Base-by-base conservation (phyloP, 1,284 basidiomycete genomes). In the Ustilago trichophora region DNA sequence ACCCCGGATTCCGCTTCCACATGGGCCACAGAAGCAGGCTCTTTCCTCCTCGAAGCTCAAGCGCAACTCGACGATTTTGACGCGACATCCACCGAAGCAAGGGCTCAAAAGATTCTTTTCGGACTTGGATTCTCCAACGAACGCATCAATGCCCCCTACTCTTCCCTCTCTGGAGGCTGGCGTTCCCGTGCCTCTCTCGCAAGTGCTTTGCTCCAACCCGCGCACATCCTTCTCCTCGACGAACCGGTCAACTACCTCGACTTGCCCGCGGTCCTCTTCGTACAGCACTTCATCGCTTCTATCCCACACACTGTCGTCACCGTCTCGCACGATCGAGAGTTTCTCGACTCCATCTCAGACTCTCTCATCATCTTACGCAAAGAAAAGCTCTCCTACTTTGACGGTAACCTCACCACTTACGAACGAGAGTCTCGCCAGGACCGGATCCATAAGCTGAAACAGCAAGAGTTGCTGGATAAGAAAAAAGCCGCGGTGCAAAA, bases 321-420 rank as follows among this genome's bases (percentile, higher is more conserved):
- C 49, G 83, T 88, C 21, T 87, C 89, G 0, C 90, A 91, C 78
- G 90, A 91, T 74, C 87, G 87, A 42, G 86, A 86, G 24, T 91
- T 91, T 73, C 82, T 89, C 18, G 87, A 90, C 72, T 82, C 83
- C 19, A 84, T 90, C 36, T 86, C 86, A 0, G 86, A 89, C n/a
- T 88, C 90, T 73, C 86, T 87, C 0, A 86, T 91, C 51, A 84
- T 88, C 16, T 84, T 91, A 32, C 86, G 87, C 19, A 83, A 88
- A 51, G 15, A 85, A 50, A 83, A 81, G 15, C 83, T 91, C 3
- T 78, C 83, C 11, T 88, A 89, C 68, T 89, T 88, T 76, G 84
- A 85, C 37, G 89, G 89, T 3, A 83, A 80, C 13, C 84, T 87
- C 18, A 84, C 85, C 16, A 84, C 85, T 15, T 89, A 86, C 79